These are phyloP conservation scores for Linnemannia hyalina DNA, from an alignment of 192 early-diverging fungal species.

Conservation along the genomic window DNA sequence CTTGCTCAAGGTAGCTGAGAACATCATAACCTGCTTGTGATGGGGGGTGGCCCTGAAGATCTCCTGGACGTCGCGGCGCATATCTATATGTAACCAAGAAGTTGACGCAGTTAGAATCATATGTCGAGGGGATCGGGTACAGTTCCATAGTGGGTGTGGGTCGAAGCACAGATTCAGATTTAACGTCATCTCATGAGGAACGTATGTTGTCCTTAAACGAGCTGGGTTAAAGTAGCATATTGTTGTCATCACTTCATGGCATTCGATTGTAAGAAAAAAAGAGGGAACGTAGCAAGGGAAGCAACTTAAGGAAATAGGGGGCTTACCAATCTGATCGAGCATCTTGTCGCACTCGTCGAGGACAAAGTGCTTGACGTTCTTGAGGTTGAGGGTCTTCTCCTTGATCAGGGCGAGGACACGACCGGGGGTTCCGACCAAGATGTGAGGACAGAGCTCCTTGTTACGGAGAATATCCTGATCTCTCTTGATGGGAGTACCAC, in stretches of 20 bases:
- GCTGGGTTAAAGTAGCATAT: slow-evolving; percentile 81
- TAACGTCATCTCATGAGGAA: slow-evolving; percentile 58
- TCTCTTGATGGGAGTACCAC: slow-evolving; percentile 82
- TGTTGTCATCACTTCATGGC: slow-evolving; percentile 63
- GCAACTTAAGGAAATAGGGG: slow-evolving; percentile 6
- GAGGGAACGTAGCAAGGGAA: not conserved
- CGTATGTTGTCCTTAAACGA: slow-evolving; percentile 70
- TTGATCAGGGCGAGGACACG: slow-evolving; percentile 88
- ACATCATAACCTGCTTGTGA: slow-evolving; percentile 99
- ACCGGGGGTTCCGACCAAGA: slow-evolving; percentile 98
- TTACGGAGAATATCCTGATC: slow-evolving; percentile 84
- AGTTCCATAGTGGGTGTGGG: not conserved
- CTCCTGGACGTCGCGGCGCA: slow-evolving; percentile 97
- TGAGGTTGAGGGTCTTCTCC: slow-evolving; percentile 85
- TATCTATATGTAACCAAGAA: slow-evolving; percentile 69
- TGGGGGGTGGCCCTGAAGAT: slow-evolving; percentile 95
- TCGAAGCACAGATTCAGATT: slow-evolving; percentile 35
- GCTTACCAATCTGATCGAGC: slow-evolving; percentile 91
- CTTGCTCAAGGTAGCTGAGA: slow-evolving; percentile 94
- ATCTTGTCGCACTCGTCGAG: slow-evolving; percentile 99
- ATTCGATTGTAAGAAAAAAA: not conserved
- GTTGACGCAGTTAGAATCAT: not conserved
- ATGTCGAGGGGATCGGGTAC: not conserved
- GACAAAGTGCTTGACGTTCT: slow-evolving; percentile 96
- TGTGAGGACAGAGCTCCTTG: slow-evolving; percentile 93